Evolutionary conservation across 2,329 filamentous ascomycete species (phyloP), one percentile per base, ranked within the genome.

Genomic region (Alternaria sp.): DNA sequence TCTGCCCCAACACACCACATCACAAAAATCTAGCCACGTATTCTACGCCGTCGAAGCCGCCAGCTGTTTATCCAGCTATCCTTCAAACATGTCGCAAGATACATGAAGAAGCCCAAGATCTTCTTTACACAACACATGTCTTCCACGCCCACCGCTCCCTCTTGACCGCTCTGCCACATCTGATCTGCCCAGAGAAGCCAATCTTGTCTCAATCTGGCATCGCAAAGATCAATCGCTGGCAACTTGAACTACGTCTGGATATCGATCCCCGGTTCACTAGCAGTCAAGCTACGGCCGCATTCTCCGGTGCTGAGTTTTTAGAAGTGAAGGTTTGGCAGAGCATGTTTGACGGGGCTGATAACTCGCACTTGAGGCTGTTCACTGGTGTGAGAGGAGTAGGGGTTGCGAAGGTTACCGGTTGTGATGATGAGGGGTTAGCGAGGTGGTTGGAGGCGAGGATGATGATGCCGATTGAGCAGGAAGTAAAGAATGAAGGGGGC

Each of bases 91-190:
- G 79, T 68, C 75, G 74, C 16, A 77, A 76, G 32, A 75, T 80
- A 57, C 64, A 81, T 67, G 30, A 65, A 18, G 83, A 84, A 75
- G 80, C 78, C 1, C 70, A 70, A 0, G 74, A 78, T 12, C 76
- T 85, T 7, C 76, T 86, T 8, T 86, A 86, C 68, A 77, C 78
- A n/a, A 68, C 70, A 18, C 83, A 85, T 70, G 78, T 77, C 36
- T 86, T 86, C 76, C 74, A 81, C 42, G 84, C 84, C 0, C 83
- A 86, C 64, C 71, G 80, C 0, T 77, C 76, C 5, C 80, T 85
- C 2, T 78, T 86, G 0, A 74, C 80, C 1, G 67, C 73, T 0
- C 65, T 84, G 0, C 84, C 84, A 1, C 79, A 81, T 54, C 76
- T 84, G 30, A 76, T 66, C 28, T 63, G 67, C 34, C 64, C 75